phyloP scores from a whole-genome alignment of 768 basidiomycete species.

The Kondoa subrosea region DNA sequence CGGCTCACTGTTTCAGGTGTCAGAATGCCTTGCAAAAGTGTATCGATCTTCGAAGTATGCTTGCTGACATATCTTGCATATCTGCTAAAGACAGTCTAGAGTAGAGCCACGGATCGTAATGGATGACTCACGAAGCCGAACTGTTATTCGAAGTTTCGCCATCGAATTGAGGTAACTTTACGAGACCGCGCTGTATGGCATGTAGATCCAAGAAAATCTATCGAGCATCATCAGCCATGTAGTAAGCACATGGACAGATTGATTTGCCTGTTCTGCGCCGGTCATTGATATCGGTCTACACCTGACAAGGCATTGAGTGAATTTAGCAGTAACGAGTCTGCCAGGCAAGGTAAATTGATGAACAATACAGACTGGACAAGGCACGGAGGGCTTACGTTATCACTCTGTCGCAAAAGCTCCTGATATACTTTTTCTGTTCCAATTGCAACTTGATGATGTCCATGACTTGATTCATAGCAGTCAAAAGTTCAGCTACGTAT shows the following conservation, averaged over 20 bases:
- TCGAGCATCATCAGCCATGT: neutral
- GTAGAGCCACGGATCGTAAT: neutral
- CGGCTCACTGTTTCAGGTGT: slow-evolving; percentile 60
- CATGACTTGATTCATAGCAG: slow-evolving; percentile 54
- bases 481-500: slow-evolving; percentile 61
- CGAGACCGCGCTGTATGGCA: slow-evolving; percentile 60
- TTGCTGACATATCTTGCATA: slow-evolving; percentile 70
- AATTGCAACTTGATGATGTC: slow-evolving; percentile 62
- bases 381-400: slow-evolving; percentile 46
- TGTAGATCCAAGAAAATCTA: slow-evolving; percentile 83
- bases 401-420: slow-evolving; percentile 85
- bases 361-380: neutral
- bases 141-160: slow-evolving; percentile 21
- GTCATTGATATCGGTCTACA: slow-evolving; percentile 80
- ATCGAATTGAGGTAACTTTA: slow-evolving; percentile 47
- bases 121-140: slow-evolving; percentile 18
- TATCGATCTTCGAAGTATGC: slow-evolving; percentile 64
- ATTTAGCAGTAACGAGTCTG: slow-evolving; percentile 67
- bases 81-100: slow-evolving; percentile 34
- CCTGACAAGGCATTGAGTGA: slow-evolving; percentile 73
- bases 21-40: slow-evolving; percentile 83
- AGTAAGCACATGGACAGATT: neutral
- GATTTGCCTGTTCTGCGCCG: slow-evolving; percentile 73
- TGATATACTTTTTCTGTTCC: slow-evolving; percentile 84
- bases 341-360: neutral